Evolutionary conservation across 495 filamentous ascomycete species (phyloP).

Genomic region (Penicillium pulvis): DNA sequence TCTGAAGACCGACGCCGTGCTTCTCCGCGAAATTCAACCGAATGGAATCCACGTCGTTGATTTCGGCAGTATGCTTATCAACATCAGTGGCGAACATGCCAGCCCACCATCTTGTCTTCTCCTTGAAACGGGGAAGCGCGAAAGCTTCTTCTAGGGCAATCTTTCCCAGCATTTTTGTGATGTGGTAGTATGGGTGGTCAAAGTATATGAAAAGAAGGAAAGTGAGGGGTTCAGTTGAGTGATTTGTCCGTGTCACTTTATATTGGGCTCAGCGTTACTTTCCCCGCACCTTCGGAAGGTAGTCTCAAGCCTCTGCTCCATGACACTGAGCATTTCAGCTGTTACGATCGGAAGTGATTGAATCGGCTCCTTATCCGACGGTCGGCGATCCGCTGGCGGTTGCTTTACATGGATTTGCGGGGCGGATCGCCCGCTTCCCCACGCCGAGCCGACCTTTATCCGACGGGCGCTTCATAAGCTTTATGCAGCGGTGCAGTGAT

Average conservation of each 20-base stretch:
- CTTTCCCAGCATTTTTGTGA: slow-evolving; percentile 49
- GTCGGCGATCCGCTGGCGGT: slow-evolving; percentile 10
- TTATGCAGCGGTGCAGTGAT: neutral
- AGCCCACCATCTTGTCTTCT: slow-evolving; percentile 53
- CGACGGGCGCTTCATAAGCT: slow-evolving; percentile 8
- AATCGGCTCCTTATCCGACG: slow-evolving; percentile 14
- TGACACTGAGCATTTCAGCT: neutral
- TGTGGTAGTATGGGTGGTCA: neutral
- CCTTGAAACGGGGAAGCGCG: slow-evolving; percentile 47
- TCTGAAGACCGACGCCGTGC: slow-evolving; percentile 62
- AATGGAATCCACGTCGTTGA: slow-evolving; percentile 52
- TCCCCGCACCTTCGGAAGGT: neutral
- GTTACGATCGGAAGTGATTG: slow-evolving; percentile 2
- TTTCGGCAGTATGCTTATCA: slow-evolving; percentile 44
- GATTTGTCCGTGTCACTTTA: neutral
- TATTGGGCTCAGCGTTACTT: neutral
- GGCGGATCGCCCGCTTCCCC: slow-evolving; percentile 10
- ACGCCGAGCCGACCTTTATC: slow-evolving; percentile 14
- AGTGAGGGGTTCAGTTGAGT: neutral
- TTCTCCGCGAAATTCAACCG: slow-evolving; percentile 57
- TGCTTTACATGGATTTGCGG: slow-evolving; percentile 1
- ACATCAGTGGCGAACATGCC: slow-evolving; percentile 46
- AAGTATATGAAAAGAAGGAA: neutral
- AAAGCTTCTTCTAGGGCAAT: slow-evolving; percentile 56
- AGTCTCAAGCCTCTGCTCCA: neutral